Evolutionary conservation across 1,284 basidiomycete species (phyloP).

Genomic region (Kalmanozyma brasiliensis): DNA sequence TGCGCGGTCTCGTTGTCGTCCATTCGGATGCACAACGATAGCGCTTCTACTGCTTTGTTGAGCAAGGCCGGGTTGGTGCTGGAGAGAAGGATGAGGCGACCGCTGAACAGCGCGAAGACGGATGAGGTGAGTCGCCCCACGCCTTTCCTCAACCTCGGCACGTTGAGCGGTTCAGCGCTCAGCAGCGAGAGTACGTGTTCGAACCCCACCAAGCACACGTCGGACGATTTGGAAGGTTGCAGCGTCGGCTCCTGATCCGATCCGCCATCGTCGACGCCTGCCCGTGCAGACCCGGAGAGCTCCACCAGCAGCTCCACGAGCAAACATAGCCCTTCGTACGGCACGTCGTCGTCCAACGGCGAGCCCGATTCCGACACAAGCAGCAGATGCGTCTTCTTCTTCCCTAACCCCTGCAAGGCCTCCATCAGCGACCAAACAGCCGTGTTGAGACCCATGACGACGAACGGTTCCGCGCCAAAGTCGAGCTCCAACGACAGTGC

Average conservation of each 20-base stretch:
- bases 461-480: conserved; percentile 40
- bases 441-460: conserved; percentile 38
- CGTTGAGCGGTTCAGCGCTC: conserved; percentile 30
- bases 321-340: conserved; percentile 53
- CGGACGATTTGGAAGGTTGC: conserved; percentile 31
- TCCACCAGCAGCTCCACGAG: conserved; percentile 44
- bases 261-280: conserved; percentile 41
- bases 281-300: conserved; percentile 29
- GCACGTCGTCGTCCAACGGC: conserved; percentile 54
- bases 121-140: conserved; percentile 34
- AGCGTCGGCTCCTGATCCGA: conserved; percentile 13
- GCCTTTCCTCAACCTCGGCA: conserved; percentile 33
- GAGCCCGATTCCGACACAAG: conserved; percentile 20
- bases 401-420: conserved; percentile 28
- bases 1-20: conserved; percentile 44
- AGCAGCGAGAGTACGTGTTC: conserved; percentile 39
- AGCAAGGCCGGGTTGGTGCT: conserved; percentile 8
- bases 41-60: conserved; percentile 26
- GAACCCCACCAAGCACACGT: conserved; percentile 52
- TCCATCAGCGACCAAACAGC: conserved; percentile 37
- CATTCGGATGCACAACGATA: conserved; percentile 40
- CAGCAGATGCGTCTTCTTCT: conserved; percentile 40
- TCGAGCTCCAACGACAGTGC: conserved; percentile 37
- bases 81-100: conserved; percentile 28
- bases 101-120: conserved; percentile 31